These are phyloP conservation scores for Wickerhamiella musiphila DNA, from an alignment of 805 yeast genomes.

Conservation along the genomic window DNA sequence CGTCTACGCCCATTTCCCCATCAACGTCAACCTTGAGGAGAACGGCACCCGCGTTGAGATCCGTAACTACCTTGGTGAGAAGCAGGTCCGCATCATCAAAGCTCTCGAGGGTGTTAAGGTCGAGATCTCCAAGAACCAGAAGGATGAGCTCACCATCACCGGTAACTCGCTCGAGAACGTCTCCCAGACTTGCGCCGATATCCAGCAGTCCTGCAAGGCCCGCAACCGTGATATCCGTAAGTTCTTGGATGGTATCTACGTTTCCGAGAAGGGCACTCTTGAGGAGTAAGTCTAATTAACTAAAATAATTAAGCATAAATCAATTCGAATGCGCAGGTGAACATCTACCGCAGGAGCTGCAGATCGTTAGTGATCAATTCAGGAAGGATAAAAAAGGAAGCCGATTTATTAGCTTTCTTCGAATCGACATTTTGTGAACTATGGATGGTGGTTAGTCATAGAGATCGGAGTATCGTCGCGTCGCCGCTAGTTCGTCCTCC, in stretches of 20 bases:
- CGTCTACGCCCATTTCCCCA: slow-evolving; percentile 99
- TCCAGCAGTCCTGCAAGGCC: slow-evolving; percentile 95
- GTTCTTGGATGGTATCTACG: slow-evolving; percentile 99
- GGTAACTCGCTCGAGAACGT: slow-evolving; percentile 97
- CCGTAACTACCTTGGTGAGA: slow-evolving; percentile 99
- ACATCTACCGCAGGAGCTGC: too few species aligned
- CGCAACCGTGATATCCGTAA: slow-evolving; percentile 99
- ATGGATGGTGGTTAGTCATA: too few species aligned
- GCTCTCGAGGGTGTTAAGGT: slow-evolving; percentile 80
- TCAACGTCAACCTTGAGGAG: slow-evolving; percentile 84
- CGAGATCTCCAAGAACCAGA: slow-evolving; percentile 64
- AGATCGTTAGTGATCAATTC: too few species aligned
- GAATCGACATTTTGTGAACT: too few species aligned
- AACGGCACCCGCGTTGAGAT: slow-evolving; percentile 75
- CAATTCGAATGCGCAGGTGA: too few species aligned
- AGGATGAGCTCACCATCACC: slow-evolving; percentile 82
- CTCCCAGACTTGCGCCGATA: slow-evolving; percentile 96
- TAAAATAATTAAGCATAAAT: not conserved
- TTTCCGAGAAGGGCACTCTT: slow-evolving; percentile 84
- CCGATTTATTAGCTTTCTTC: too few species aligned
- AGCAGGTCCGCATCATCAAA: slow-evolving; percentile 79
- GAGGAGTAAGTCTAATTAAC: slow-evolving; percentile 28
- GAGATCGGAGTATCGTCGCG: too few species aligned
- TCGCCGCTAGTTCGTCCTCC: too few species aligned
- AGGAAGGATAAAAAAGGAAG: too few species aligned